A percentile compares a stretch with the other conserved stretches of the same genome.
Conservation (phyloP, 768 basidiomycete species). For the Boletus tomentosulus region DNA sequence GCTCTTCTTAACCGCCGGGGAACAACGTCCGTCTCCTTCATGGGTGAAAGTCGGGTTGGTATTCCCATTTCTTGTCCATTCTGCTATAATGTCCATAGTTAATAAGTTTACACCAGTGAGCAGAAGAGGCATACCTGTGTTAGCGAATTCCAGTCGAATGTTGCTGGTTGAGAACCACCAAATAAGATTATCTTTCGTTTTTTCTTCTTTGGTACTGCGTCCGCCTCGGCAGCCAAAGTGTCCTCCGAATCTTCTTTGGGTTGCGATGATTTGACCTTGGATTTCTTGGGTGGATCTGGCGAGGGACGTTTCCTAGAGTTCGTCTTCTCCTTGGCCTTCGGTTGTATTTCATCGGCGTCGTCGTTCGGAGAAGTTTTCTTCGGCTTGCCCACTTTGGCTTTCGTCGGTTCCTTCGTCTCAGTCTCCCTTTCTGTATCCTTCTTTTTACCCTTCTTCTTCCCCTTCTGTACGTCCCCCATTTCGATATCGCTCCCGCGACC, state of each 20-base stretch:
- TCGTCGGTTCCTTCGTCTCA: slow-evolving; percentile 28
- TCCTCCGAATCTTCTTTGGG: slow-evolving; percentile 17
- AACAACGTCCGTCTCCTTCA: slow-evolving; percentile 51
- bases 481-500: slow-evolving; percentile 14
- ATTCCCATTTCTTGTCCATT: slow-evolving; percentile 50
- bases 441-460: slow-evolving; percentile 21
- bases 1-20: slow-evolving; percentile 40
- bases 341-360: slow-evolving; percentile 9
- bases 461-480: slow-evolving; percentile 25
- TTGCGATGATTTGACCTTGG: slow-evolving; percentile 15
- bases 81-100: slow-evolving; percentile 11
- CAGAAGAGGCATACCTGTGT: slow-evolving; percentile 31
- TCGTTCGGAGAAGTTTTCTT: slow-evolving; percentile 23
- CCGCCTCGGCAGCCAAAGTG: slow-evolving; percentile 15
- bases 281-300: slow-evolving; percentile 20
- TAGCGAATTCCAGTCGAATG: slow-evolving; percentile 45
- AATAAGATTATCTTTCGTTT: slow-evolving; percentile 70
- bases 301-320: slow-evolving; percentile 18
- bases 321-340: slow-evolving; percentile 16
- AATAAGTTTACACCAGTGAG: background rate
- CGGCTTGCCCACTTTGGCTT: slow-evolving; percentile 20
- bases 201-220: slow-evolving; percentile 52
- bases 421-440: slow-evolving; percentile 17
- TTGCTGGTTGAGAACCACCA: slow-evolving; percentile 34
- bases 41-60: slow-evolving; percentile 62